Conservation (phyloP, 2,329 filamentous ascomycete genomes). For the Escovopsis weberi region DNA sequence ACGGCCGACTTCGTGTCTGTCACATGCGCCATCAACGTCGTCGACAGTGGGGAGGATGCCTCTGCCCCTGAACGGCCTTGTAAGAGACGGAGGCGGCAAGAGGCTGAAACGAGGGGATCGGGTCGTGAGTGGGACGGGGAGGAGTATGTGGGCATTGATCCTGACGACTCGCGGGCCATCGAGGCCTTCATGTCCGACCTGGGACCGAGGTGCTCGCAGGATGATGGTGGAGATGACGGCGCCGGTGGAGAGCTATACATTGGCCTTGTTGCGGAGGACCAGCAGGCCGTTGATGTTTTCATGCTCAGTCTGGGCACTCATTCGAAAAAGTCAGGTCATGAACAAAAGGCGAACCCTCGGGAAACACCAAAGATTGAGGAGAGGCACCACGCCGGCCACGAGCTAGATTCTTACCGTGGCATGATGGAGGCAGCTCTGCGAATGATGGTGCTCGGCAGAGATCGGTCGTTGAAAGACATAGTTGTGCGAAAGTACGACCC, state of each 20-base stretch:
- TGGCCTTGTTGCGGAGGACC: constrained; percentile 11
- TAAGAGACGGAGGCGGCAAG: constrained; percentile 7
- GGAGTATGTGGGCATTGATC: no score
- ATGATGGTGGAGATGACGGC: background rate
- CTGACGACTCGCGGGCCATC: no score
- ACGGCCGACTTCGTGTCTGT: constrained; percentile 15
- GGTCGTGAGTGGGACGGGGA: no score
- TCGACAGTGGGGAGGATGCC: background rate
- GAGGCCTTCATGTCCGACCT: no score
- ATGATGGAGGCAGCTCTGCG: constrained; percentile 11
- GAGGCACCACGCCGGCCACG: background rate
- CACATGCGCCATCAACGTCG: constrained; percentile 13
- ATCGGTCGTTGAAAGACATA: constrained; percentile 11
- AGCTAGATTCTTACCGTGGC: background rate
- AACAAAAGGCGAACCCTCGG: background rate
- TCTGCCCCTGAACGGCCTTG: background rate
- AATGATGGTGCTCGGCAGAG: constrained; percentile 13
- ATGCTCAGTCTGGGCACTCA: constrained; percentile 10
- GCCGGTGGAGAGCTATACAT: constrained; percentile 5
- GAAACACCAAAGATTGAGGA: background rate
- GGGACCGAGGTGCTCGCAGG: no score
- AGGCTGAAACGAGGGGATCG: background rate
- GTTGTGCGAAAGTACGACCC: constrained; percentile 7
- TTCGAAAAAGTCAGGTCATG: background rate
- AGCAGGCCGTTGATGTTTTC: constrained; percentile 16